Evolutionary conservation across 2,329 filamentous ascomycete genomes (phyloP).

Genomic region (Fusarium nematophilum): DNA sequence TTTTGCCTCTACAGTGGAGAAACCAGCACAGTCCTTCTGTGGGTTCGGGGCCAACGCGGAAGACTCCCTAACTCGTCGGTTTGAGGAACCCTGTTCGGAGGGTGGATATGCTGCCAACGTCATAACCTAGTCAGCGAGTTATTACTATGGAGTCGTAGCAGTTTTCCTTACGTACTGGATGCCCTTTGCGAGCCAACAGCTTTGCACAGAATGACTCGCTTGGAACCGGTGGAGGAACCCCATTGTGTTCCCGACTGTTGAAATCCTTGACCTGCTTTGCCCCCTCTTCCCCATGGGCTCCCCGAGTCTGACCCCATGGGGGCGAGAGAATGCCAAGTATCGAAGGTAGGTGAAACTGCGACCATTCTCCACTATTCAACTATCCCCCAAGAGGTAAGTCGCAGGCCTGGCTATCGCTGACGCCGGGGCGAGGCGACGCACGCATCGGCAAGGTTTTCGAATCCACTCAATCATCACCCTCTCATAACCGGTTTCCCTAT

Average conservation of each 20-base stretch:
- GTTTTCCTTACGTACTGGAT: conserved; percentile 32
- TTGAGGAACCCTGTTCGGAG: not conserved
- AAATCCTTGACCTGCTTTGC: no score
- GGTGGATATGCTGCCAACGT: conserved; percentile 30
- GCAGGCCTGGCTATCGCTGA: conserved; percentile 10
- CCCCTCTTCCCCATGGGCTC: no score
- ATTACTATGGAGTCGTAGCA: no score
- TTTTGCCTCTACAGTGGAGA: conserved; percentile 8
- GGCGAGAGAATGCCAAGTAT: conserved; percentile 12
- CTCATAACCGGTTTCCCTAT: conserved; percentile 16
- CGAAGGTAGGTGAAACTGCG: not conserved
- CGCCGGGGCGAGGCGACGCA: no score
- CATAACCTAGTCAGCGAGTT: conserved; percentile 7
- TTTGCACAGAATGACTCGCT: no score
- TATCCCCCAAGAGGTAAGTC: conserved; percentile 10
- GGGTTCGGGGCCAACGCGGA: conserved; percentile 5
- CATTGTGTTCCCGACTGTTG: no score
- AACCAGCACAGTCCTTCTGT: not conserved
- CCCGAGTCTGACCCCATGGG: conserved; percentile 30
- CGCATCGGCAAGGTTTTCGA: not conserved
- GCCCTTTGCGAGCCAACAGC: no score
- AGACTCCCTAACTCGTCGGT: conserved; percentile 12
- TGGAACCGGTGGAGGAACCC: no score
- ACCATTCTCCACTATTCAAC: conserved; percentile 17
- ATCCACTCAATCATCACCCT: conserved; percentile 5